Percentiles rank a stretch among this genome's conserved stretches.
phyloP scores from a whole-genome alignment of 2,329 filamentous ascomycete species.

The Fusarium torreyae region DNA sequence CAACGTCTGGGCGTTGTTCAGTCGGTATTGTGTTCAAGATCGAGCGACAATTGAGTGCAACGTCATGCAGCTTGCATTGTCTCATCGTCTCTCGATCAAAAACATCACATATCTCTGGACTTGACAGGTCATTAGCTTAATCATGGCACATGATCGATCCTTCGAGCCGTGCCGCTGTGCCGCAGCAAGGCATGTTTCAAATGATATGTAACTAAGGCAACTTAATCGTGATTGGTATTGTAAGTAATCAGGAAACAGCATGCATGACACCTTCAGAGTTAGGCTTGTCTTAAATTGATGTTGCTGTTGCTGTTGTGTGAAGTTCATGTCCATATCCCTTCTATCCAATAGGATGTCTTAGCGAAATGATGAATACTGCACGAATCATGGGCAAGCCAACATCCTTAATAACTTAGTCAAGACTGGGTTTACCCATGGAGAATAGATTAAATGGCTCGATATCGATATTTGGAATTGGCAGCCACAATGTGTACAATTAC shows the following conservation, averaged over 20 bases:
- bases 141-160: slow-evolving; percentile 3
- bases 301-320: background rate
- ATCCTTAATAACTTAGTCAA: no score
- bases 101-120: background rate
- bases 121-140: background rate
- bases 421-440: background rate
- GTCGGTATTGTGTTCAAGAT: background rate
- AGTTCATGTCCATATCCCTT: background rate
- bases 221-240: background rate
- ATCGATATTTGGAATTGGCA: slow-evolving; percentile 19
- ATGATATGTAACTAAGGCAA: background rate
- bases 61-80: background rate
- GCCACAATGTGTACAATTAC: background rate
- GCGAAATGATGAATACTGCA: background rate
- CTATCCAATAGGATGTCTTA: slow-evolving; percentile 17
- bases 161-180: slow-evolving; percentile 40
- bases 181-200: slow-evolving; percentile 16
- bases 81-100: slow-evolving; percentile 11
- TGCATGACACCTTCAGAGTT: slow-evolving; percentile 6
- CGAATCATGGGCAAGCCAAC: background rate
- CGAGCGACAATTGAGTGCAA: background rate
- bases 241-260: background rate
- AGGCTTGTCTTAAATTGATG: background rate
- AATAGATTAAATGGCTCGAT: background rate
- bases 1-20: background rate